These are phyloP conservation scores for Perkinsus olseni DNA, from an alignment of 169 alveolate genomes.

Conservation along the genomic window DNA sequence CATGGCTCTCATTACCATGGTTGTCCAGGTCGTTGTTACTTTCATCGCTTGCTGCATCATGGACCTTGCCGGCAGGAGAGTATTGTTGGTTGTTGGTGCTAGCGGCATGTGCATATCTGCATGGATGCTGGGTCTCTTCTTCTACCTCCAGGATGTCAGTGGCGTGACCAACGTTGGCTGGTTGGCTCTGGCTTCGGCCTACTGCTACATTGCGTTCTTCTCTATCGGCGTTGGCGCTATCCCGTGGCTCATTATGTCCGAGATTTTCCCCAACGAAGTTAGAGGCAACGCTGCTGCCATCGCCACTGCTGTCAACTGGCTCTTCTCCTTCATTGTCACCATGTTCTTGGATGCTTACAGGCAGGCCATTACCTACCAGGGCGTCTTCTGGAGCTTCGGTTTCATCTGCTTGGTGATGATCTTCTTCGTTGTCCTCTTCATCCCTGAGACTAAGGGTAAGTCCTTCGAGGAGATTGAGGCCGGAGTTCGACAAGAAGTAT, in stretches of 20 bases:
- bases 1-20: neutral
- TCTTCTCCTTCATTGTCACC: neutral
- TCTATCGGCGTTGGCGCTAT: neutral
- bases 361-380: neutral
- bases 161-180: neutral
- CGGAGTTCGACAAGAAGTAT: neutral
- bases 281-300: conserved; percentile 1
- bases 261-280: neutral
- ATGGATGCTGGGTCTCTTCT: neutral
- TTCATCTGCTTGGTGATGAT: neutral
- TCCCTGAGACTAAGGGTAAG: neutral
- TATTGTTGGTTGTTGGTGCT: neutral
- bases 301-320: conserved; percentile 1
- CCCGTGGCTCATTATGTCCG: conserved; percentile 3
- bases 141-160: neutral
- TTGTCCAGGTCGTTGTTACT: neutral
- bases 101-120: neutral
- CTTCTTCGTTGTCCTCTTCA: neutral
- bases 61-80: neutral
- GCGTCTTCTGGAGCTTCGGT: neutral
- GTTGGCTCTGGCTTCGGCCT: neutral
- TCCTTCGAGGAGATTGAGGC: neutral
- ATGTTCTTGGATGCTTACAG: neutral
- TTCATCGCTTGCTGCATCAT: neutral
- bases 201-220: neutral